These are phyloP conservation scores for Meyerozyma smithsonii DNA, from an alignment of 1,139 yeast species.

Conservation along the genomic window DNA sequence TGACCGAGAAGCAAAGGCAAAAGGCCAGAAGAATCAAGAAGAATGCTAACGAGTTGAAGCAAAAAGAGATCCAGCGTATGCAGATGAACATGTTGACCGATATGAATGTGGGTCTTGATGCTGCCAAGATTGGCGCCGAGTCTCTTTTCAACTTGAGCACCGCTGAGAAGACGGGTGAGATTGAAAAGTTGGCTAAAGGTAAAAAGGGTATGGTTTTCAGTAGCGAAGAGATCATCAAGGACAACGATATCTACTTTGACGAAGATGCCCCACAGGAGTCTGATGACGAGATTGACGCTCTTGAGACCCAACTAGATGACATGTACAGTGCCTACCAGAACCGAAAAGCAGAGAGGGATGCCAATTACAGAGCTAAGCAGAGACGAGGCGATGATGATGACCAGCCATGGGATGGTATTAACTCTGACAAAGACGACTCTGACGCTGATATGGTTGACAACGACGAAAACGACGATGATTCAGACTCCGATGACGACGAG, in stretches of 20 bases:
- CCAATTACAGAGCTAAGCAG: conserved; percentile 72
- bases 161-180: conserved; percentile 82
- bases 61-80: conserved; percentile 84
- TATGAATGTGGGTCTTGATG: conserved; percentile 89
- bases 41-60: conserved; percentile 74
- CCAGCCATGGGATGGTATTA: conserved; percentile 86
- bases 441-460: conserved; percentile 29
- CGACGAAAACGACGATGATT: conserved; percentile 32
- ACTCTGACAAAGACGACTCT: conserved; percentile 35
- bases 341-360: conserved; percentile 71
- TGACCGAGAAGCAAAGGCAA: conserved; percentile 67
- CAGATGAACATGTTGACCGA: conserved; percentile 97
- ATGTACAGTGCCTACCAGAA: conserved; percentile 78
- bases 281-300: conserved; percentile 59
- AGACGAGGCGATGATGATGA: conserved; percentile 78
- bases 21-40: conserved; percentile 76
- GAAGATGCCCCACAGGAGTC: conserved; percentile 42
- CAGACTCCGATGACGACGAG: conserved; percentile 70
- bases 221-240: conserved; percentile 49
- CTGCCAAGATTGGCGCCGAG: conserved; percentile 77
- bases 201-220: conserved; percentile 72
- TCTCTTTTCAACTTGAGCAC: conserved; percentile 74
- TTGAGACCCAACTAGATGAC: conserved; percentile 75
- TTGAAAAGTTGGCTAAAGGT: conserved; percentile 72
- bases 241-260: conserved; percentile 49